A percentile compares a stretch with the other conserved stretches of the same genome.
phyloP scores from a whole-genome alignment of 345 rosid genomes.

The Bruguiera gymnorhiza region DNA sequence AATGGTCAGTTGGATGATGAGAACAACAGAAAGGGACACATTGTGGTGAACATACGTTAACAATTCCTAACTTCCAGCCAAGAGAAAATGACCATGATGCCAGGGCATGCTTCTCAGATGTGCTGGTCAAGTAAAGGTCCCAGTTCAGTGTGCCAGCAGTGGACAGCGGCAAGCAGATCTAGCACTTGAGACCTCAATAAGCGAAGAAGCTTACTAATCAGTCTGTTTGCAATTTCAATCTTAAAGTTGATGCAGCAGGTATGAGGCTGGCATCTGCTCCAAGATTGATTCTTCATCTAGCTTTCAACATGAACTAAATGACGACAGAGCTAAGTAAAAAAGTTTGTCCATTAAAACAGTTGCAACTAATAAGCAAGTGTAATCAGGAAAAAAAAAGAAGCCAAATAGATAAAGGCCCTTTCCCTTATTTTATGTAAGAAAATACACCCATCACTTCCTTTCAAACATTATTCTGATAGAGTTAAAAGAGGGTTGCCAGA shows the following conservation, averaged over 20 bases:
- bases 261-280: background rate
- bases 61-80: too few species aligned
- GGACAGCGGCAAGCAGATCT: too few species aligned
- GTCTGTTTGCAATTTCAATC: too few species aligned
- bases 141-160: too few species aligned
- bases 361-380: background rate
- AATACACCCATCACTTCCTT: constrained; percentile 25
- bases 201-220: background rate
- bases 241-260: background rate
- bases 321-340: background rate
- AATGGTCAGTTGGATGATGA: background rate
- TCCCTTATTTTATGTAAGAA: constrained; percentile 17
- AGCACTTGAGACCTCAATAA: background rate
- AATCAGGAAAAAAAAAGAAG: constrained; percentile 16
- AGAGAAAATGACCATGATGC: too few species aligned
- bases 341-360: too few species aligned
- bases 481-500: too few species aligned
- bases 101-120: too few species aligned
- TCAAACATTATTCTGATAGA: constrained; percentile 33
- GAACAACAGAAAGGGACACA: background rate
- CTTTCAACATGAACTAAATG: background rate
- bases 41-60: too few species aligned
- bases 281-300: background rate
- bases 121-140: too few species aligned
- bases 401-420: background rate